Evolutionary conservation across 345 rosid genomes (phyloP).

Genomic region (Rhodamnia argentea): DNA sequence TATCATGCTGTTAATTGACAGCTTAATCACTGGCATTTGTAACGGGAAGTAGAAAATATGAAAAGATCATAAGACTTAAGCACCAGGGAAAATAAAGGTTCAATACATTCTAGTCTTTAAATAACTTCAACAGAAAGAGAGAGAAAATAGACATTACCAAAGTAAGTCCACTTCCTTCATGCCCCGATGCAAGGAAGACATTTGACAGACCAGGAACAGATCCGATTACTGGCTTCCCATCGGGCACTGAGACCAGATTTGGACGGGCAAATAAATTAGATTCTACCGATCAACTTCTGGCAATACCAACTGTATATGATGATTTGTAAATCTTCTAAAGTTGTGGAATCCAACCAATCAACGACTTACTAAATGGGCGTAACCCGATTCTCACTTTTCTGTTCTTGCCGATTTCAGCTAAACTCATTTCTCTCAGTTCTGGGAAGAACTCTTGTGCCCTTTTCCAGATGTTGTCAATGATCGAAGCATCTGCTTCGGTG

Average conservation of each 20-base stretch:
- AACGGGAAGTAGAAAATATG: neutral
- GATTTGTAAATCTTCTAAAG: neutral
- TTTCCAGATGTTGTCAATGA: conserved; percentile 56
- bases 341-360: neutral
- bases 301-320: neutral
- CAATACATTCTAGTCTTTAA: neutral
- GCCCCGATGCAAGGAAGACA: conserved; percentile 76
- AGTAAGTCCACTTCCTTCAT: conserved; percentile 90
- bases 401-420: conserved; percentile 26
- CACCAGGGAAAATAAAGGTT: neutral
- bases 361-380: conserved; percentile 86
- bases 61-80: neutral
- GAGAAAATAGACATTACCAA: conserved; percentile 39
- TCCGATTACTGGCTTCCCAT: conserved; percentile 85
- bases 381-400: conserved; percentile 87
- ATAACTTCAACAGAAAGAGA: neutral
- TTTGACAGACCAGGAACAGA: conserved; percentile 58
- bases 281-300: neutral
- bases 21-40: neutral
- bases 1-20: neutral
- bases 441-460: conserved; percentile 79
- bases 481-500: conserved; percentile 52
- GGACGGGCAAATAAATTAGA: neutral
- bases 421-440: conserved; percentile 35
- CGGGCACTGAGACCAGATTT: conserved; percentile 51